Conservation (phyloP, 768 basidiomycete species). For the Macrolepiota fuliginosa region DNA sequence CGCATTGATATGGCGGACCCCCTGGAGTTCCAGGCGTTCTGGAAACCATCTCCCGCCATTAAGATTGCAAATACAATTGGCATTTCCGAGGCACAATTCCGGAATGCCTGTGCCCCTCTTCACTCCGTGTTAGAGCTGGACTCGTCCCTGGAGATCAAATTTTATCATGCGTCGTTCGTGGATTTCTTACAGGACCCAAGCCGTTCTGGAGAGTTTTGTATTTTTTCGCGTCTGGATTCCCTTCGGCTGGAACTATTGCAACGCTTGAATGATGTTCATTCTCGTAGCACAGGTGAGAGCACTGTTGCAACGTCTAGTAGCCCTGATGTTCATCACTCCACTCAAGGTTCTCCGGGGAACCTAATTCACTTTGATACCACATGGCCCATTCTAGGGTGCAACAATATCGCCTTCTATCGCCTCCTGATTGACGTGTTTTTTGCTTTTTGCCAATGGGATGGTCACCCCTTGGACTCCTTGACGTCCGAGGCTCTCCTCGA, state of each 20-base stretch:
- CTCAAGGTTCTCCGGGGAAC: background rate
- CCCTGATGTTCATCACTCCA: background rate
- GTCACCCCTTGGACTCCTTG: background rate
- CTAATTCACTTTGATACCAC: background rate
- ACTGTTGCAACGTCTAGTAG: background rate
- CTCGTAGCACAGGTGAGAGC: background rate
- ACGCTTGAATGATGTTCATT: background rate
- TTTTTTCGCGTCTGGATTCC: background rate
- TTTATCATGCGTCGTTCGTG: background rate
- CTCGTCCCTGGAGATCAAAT: background rate
- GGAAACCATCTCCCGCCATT: background rate
- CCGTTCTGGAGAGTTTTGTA: background rate
- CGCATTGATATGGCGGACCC: too few species aligned
- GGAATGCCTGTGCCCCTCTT: background rate
- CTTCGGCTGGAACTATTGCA: background rate
- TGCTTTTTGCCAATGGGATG: background rate
- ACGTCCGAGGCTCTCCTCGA: background rate
- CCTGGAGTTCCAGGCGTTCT: too few species aligned
- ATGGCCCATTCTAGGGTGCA: background rate
- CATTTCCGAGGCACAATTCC: background rate
- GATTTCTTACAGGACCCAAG: background rate
- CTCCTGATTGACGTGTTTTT: background rate
- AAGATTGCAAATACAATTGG: background rate
- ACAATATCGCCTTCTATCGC: background rate
- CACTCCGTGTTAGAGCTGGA: background rate